Conservation (phyloP, 2,329 filamentous ascomycete species). For the Talaromyces sp. region DNA sequence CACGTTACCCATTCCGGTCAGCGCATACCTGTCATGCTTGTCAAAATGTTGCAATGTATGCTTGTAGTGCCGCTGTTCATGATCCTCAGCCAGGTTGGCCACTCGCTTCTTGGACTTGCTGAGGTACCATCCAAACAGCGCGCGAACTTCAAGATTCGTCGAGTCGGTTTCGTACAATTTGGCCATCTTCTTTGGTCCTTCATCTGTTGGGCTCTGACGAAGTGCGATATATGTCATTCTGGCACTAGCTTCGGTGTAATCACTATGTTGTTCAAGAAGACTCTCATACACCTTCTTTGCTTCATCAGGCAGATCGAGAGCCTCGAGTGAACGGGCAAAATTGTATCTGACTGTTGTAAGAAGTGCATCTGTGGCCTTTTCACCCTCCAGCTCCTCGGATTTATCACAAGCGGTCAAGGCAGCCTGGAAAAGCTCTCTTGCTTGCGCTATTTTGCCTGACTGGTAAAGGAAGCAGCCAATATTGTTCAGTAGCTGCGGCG, state of each 20-base stretch:
- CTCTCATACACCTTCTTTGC: constrained; percentile 86
- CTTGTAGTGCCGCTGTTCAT: constrained; percentile 91
- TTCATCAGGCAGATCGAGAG: constrained; percentile 72
- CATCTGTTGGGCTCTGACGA: constrained; percentile 73
- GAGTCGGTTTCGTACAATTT: constrained; percentile 82
- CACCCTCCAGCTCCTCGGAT: constrained; percentile 41
- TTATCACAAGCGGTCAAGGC: constrained; percentile 83
- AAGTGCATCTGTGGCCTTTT: constrained; percentile 79
- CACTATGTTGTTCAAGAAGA: constrained; percentile 74
- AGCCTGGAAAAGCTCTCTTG: constrained; percentile 86
- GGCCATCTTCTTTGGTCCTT: constrained; percentile 79
- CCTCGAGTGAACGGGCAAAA: constrained; percentile 87
- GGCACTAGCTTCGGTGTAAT: constrained; percentile 88
- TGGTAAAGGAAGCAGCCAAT: constrained; percentile 96
- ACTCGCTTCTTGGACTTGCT: constrained; percentile 82
- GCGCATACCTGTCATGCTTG: constrained; percentile 95
- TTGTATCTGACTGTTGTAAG: constrained; percentile 98
- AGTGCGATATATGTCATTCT: constrained; percentile 87
- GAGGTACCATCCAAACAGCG: constrained; percentile 92
- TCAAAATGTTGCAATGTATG: constrained; percentile 90
- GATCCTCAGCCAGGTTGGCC: constrained; percentile 78
- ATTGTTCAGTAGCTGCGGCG: constrained; percentile 92
- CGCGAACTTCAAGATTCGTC: constrained; percentile 83
- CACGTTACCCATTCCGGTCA: constrained; percentile 97
- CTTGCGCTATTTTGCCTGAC: constrained; percentile 72